Evolutionary conservation across 176 grass and related monocot genomes (phyloP).

Genomic region (sorghum (Sorghum bicolor)): DNA sequence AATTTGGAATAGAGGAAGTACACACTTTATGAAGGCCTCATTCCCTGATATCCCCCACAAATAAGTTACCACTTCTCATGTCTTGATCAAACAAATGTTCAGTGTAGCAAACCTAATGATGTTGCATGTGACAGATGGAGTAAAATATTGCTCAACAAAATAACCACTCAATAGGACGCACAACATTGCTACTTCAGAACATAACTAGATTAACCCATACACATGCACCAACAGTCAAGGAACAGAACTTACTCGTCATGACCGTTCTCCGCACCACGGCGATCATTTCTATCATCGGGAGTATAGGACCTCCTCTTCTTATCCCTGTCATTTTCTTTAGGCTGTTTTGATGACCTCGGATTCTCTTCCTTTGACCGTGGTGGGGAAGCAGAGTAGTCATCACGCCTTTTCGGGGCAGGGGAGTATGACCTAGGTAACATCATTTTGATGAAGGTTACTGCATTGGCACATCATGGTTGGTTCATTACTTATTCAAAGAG

Average conservation of each 20-base stretch:
- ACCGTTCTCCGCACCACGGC: conserved; percentile 34
- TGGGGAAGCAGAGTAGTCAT: conserved; percentile 63
- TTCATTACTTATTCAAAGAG: background rate
- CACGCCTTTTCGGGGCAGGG: conserved; percentile 57
- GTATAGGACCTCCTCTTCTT: conserved; percentile 36
- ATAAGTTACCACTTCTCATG: background rate
- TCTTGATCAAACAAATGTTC: background rate
- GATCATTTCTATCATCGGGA: conserved; percentile 35
- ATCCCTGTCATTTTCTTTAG: conserved; percentile 38
- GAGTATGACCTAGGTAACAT: conserved; percentile 55
- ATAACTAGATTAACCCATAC: background rate
- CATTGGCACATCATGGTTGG: background rate
- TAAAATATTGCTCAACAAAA: background rate
- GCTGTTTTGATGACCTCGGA: conserved; percentile 32
- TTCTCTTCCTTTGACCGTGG: conserved; percentile 43
- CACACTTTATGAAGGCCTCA: background rate
- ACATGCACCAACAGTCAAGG: background rate
- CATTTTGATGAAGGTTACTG: background rate
- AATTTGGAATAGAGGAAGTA: background rate
- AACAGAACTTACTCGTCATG: conserved; percentile 47
- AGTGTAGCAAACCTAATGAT: background rate
- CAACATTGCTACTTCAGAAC: background rate
- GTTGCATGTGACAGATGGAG: background rate
- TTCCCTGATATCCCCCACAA: background rate
- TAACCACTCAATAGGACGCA: background rate